Evolutionary conservation across 1,139 yeast genomes (phyloP), one percentile per base, ranked within the genome.

Genomic region (Wickerhamomyces sp.): DNA sequence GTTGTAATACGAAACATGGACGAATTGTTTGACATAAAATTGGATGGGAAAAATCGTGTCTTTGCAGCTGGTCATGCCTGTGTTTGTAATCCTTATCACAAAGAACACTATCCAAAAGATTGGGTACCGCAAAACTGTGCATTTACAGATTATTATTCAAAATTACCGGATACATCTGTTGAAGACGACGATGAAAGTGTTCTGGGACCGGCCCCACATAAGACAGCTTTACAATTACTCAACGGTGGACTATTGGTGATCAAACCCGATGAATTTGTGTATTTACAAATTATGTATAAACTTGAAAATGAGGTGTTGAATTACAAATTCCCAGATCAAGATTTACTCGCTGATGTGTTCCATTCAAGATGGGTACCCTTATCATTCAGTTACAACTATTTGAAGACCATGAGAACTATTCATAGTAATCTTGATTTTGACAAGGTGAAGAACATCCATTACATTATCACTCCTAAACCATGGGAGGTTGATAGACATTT

Each of bases 1-100:
- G 58, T 72, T 18, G 72, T 75, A 2, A 39, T 68, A 12, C 57
- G 59, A 33, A 73, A 74, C 46, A 71, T 75, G 72, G 81, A 75
- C 52, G 80, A 74, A 46, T 54, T 75, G 29, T 68, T 75, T 68
- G 66, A 64, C 12, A 35, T 72, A 22, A 52, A 46, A 2, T 43
- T 55, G 28, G 47, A 51, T 16, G 52, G 51, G 4, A 40, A 47
- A 5, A 42, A 45, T 6, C 39, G 47, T 3, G 63, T 61, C 3
- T 73, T 73, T 55, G 80, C 78, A 1, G 78, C 78, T 0, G 53
- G 72, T n/a, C 75, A 74, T 45, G 79, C 79, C 2, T 74, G 81
- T 51, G 75, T 72, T 16, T 74, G 80, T 53, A 74, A 74, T 42
- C 80, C 81, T 3, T 59, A 66, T 50, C 50, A 62, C 18, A 64